A percentile compares a stretch with the other conserved stretches of the same genome.
Conservation (phyloP, 2,329 filamentous ascomycete genomes). For the Chrysosporium queenslandicum region DNA sequence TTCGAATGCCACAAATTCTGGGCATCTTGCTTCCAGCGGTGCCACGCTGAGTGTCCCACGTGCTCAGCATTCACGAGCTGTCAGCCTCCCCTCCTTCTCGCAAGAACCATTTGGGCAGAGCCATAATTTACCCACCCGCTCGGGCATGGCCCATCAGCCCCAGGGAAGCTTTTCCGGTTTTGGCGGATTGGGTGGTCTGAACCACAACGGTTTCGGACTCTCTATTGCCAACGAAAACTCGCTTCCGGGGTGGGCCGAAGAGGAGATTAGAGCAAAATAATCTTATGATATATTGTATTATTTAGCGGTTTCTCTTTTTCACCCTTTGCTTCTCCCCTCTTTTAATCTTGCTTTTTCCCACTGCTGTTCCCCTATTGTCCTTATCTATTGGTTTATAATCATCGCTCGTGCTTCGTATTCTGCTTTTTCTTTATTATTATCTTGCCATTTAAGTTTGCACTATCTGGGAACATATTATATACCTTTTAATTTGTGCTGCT, state of each 20-base stretch:
- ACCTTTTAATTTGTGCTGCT: slow-evolving; percentile 4
- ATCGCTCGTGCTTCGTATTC: background rate
- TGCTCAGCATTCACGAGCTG: slow-evolving; percentile 64
- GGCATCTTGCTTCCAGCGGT: slow-evolving; percentile 63
- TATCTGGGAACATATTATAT: slow-evolving; percentile 10
- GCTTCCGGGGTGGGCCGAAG: slow-evolving; percentile 54
- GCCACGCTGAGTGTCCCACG: slow-evolving; percentile 44
- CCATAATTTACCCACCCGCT: slow-evolving; percentile 28
- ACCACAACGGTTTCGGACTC: slow-evolving; percentile 49
- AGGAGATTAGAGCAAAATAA: slow-evolving; percentile 51
- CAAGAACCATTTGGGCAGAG: slow-evolving; percentile 46
- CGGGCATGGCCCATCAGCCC: slow-evolving; percentile 32
- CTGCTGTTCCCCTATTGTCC: slow-evolving; percentile 17
- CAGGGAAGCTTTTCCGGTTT: slow-evolving; percentile 50
- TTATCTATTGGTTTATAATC: slow-evolving; percentile 9
- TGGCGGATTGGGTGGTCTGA: slow-evolving; percentile 49
- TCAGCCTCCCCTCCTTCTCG: slow-evolving; percentile 70
- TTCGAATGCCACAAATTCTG: slow-evolving; percentile 54
- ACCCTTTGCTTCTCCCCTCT: slow-evolving; percentile 5
- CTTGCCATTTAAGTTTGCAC: slow-evolving; percentile 3
- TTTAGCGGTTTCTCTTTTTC: slow-evolving; percentile 10
- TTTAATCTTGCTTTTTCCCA: background rate
- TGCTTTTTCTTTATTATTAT: background rate
- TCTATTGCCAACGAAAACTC: slow-evolving; percentile 50
- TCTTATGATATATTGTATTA: slow-evolving; percentile 16